A percentile compares a stretch with the other conserved stretches of the same genome.
phyloP scores from a whole-genome alignment of 164 flowering plant species.

The Vitis vinifera region ASM3070453v1 NC_081809.1:4989501-4990000 shows the following conservation, averaged over 20 bases:
- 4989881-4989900: constrained; percentile 18
- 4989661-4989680: constrained; percentile 94
- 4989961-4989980: not conserved
- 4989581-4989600: no score
- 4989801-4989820: constrained; percentile 91
- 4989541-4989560: no score
- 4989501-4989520: no score
- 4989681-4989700: constrained; percentile 96
- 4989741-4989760: not conserved
- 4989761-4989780: constrained; percentile 41
- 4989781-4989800: constrained; percentile 89
- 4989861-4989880: constrained; percentile 68
- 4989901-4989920: constrained; percentile 13
- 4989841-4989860: constrained; percentile 68
- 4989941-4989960: constrained; percentile 16
- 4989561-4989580: no score
- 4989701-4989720: constrained; percentile 98
- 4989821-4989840: constrained; percentile 57
- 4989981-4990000: constrained; percentile 1
- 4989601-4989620: not conserved
- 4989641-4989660: constrained; percentile 43
- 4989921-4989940: not conserved
- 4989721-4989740: constrained; percentile 8
- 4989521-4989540: no score
- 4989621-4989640: constrained; percentile 28